Evolutionary conservation across 2,329 filamentous ascomycete genomes (phyloP).

Genomic region (Elsinoe arachidis): DNA sequence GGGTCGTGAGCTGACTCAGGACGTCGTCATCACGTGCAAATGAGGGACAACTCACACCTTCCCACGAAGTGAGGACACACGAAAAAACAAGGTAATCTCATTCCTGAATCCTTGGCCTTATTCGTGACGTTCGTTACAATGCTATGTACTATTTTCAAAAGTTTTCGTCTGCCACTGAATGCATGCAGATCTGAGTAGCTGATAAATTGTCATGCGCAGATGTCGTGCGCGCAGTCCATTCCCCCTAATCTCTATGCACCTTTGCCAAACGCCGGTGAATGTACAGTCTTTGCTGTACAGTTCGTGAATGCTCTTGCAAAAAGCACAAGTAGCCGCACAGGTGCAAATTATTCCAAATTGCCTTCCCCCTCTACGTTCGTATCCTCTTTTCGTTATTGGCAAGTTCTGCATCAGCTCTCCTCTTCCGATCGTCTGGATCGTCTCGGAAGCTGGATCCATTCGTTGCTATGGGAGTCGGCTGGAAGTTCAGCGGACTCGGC

Average conservation of each 20-base stretch:
- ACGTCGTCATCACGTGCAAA: background rate
- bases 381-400: slow-evolving; percentile 20
- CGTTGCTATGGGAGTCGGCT: slow-evolving; percentile 56
- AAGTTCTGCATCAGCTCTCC: slow-evolving; percentile 21
- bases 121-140: background rate
- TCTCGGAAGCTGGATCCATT: slow-evolving; percentile 26
- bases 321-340: background rate
- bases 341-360: background rate
- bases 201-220: background rate
- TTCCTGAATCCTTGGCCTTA: background rate
- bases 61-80: background rate
- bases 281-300: background rate
- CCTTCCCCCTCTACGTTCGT: slow-evolving; percentile 15
- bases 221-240: background rate
- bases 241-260: background rate
- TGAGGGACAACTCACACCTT: background rate
- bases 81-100: background rate
- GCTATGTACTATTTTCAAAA: background rate
- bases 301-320: background rate
- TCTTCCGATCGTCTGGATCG: slow-evolving; percentile 25
- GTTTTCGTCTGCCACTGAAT: background rate
- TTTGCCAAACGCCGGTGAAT: background rate
- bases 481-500: slow-evolving; percentile 86
- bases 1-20: too few species aligned
- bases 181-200: background rate